Percentiles rank a stretch among this genome's conserved stretches.
Conservation (phyloP, 345 rosid genomes). For the Populus simonii region DNA sequence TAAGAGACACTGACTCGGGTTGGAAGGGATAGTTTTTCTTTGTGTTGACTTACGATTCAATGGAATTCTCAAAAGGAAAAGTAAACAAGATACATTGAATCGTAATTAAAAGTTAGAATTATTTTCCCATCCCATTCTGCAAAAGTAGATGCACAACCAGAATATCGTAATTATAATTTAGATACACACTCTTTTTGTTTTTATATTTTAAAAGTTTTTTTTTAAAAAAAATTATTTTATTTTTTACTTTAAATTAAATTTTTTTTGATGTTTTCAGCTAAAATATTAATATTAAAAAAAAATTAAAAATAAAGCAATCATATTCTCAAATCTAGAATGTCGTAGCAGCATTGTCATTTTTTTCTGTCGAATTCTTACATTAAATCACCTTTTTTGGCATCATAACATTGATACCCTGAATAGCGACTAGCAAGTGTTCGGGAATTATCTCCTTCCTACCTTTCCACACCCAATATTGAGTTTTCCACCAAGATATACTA, state of each 20-base stretch:
- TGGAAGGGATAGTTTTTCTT: no score
- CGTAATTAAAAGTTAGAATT: not conserved
- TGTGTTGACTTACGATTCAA: no score
- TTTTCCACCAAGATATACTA: not conserved
- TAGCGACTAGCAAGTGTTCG: not conserved
- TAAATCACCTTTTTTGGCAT: not conserved
- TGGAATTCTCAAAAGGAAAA: not conserved
- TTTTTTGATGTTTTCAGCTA: no score
- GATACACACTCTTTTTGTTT: no score
- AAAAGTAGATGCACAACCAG: not conserved
- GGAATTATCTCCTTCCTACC: not conserved
- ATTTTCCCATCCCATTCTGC: not conserved
- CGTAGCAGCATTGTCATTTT: not conserved
- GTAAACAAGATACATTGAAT: not conserved
- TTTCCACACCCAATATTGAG: not conserved
- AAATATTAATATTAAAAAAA: no score
- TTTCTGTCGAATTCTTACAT: not conserved
- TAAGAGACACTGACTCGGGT: no score
- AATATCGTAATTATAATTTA: no score
- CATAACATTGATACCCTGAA: not conserved
- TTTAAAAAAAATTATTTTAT: no score
- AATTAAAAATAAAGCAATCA: no score
- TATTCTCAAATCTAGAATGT: accelerated
- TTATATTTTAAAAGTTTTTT: no score
- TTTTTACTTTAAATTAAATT: no score